Base-by-base conservation (phyloP, 2,329 filamentous ascomycete species). In the Zymoseptoria crescenta region DNA sequence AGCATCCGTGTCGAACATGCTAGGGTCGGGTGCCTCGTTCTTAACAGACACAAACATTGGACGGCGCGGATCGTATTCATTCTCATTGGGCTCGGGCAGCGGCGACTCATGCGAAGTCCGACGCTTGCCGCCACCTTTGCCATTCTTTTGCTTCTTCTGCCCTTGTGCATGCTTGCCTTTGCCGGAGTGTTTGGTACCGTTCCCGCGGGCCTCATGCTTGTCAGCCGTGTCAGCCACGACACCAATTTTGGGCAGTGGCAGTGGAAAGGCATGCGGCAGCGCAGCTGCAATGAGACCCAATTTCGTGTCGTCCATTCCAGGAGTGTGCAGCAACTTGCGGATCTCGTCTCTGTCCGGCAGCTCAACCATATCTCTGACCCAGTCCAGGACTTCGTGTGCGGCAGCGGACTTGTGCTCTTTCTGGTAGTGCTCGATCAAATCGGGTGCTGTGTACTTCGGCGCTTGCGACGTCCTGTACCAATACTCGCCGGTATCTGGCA, bases 361-460 rank as follows among this genome's bases (percentile, higher is more conserved):
- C 63, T 82, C 78, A 56, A 87, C 79, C 82, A 87, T 85, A 59
- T 85, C 79, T 58, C 76, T 76, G 60, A 79, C 81, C 84, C 84
- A 87, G 65, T 86, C 80, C 29, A 75, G 62, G 16, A 67, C 66
- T 9, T 69, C 65, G n/a, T 67, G 49, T 62, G 69, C 61, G 54
- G 73, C 65, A 10, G 69, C 54, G 60, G 70, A 60, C 61, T 74
- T 65, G 69, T 84, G 80, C 58, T 85, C 84, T 63, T 86, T 81
- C 58, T 80, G 81, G 61, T 82, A 80, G 58, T 89, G 79, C 56
- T 81, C 79, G 28, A 83, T 79, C 16, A 88, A 74, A n/a, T 81
- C 82, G 60, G 81, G 81, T 8, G 77, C 68, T 60, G 73, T 74
- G 64, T 74, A 76, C 21, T 73, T 71, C 67, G 72, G 75, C 56